phyloP scores from a whole-genome alignment of 441 rosid genomes.

The Populus hybrid region DNA sequence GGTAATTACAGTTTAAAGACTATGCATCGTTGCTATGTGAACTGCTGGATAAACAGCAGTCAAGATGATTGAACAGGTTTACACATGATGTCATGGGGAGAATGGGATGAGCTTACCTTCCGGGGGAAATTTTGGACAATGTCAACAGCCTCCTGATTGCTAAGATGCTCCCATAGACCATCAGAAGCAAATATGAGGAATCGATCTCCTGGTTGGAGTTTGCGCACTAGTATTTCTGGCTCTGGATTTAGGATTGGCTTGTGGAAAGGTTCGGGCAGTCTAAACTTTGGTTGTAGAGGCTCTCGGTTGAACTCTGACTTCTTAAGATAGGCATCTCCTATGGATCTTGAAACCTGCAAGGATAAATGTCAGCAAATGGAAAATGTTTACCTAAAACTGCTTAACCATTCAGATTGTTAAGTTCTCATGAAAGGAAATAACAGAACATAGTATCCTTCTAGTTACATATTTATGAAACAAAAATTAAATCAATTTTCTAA shows the following conservation, averaged over 20 bases:
- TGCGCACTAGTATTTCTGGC: conserved; percentile 63
- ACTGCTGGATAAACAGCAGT: not conserved
- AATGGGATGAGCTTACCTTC: conserved; percentile 37
- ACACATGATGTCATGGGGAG: not conserved
- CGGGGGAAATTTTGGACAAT: conserved; percentile 63
- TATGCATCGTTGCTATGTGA: not conserved
- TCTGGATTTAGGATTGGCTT: conserved; percentile 78
- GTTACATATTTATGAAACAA: not conserved
- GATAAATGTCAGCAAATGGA: not conserved
- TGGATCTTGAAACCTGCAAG: conserved; percentile 74
- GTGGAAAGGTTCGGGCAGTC: conserved; percentile 61
- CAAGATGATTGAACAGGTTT: not conserved
- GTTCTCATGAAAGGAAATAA: not conserved
- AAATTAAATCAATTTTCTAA: not conserved
- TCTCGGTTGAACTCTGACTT: conserved; percentile 71
- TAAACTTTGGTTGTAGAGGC: conserved; percentile 65
- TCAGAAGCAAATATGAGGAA: conserved; percentile 27
- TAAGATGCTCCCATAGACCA: conserved; percentile 91
- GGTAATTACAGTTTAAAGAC: not conserved
- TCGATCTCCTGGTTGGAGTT: conserved; percentile 66
- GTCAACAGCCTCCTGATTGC: conserved; percentile 78
- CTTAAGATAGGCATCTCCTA: conserved; percentile 88
- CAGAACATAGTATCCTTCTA: not conserved
- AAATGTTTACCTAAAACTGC: not conserved
- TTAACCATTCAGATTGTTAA: not conserved